Base-by-base conservation (phyloP, 1,139 yeast genomes). In the Hyphopichia wangnamkhiaoensis region DNA sequence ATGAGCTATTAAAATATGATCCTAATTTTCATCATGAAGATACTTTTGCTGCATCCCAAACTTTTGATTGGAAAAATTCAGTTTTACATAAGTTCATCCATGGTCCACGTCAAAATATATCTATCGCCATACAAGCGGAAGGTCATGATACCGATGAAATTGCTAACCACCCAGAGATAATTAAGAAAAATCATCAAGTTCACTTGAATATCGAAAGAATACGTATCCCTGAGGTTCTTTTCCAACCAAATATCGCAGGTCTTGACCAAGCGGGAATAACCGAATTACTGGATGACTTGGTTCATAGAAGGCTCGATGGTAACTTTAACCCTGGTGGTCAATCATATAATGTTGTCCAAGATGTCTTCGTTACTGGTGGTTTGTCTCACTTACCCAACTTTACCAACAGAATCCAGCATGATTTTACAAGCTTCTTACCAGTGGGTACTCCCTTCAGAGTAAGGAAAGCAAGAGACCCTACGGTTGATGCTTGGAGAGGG, bases 191-290 rank as follows among this genome's bases (percentile, higher is more conserved):
- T 43, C 95, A 91, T 61, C 98, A 93, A 63, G 71, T 94, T 46
- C 96, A 90, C 63, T 56, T 94, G 37, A 94, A 93, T 59, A 76
- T 91, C 24, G 99, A 94, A 62, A 76, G 98, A 42, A 85, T 91
- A 24, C 76, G 96, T 43, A 89, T 91, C 2, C 97, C 98, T 0
- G 99, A 94, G 61, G 83, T 91, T 1, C 58, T 89, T 37, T 91
- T 93, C 63, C 95, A 91, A 58, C 98, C 99, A n/a, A 77, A 83
- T 12, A 89, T 93, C 47, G 96, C 95, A 0, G 98, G 98, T 12
- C 69, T 90, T 25, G 98, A 94, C 59, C 98, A 91, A 61, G 96
- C 98, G 0, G 98, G 98, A 17, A 71, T 94, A 10, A 59, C 78
- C 15, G 98, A 94, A 60, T 63, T 90, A 32, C 75, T 83, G 45